Conservation (phyloP, 1,284 basidiomycete genomes). For the Apiotrichum akiyoshidainum region DNA sequence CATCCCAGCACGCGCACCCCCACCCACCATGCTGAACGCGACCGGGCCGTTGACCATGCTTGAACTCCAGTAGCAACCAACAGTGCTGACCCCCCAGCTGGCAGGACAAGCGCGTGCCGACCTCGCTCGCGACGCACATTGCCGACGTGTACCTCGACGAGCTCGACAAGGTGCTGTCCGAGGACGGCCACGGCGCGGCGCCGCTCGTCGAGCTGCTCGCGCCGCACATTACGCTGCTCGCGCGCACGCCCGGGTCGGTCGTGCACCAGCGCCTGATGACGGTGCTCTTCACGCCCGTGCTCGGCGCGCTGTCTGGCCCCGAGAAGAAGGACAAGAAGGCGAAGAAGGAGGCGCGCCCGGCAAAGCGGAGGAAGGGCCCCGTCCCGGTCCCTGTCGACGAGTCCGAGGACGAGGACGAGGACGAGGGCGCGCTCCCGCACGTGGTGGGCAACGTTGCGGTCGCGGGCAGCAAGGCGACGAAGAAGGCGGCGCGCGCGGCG, state of each 20-base stretch:
- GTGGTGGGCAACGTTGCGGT: neutral
- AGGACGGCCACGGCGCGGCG: conserved; percentile 32
- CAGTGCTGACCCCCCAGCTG: conserved; percentile 54
- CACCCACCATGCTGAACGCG: too few relatives aligned
- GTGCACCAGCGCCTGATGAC: conserved; percentile 44
- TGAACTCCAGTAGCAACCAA: too few relatives aligned
- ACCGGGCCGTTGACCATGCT: too few relatives aligned
- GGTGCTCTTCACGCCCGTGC: conserved; percentile 35
- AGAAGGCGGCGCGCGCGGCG: conserved; percentile 55
- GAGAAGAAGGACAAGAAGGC: conserved; percentile 8
- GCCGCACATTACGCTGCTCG: conserved; percentile 45
- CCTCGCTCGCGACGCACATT: conserved; percentile 78
- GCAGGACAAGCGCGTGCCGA: conserved; percentile 68
- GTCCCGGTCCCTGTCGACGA: too few relatives aligned
- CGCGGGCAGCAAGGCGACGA: neutral
- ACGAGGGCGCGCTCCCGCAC: conserved; percentile 12
- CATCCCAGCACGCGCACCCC: too few relatives aligned
- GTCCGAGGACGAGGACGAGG: conserved; percentile 36
- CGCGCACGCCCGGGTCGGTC: conserved; percentile 39
- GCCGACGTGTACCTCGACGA: conserved; percentile 88
- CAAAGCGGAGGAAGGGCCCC: conserved; percentile 23
- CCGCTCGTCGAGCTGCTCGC: conserved; percentile 38
- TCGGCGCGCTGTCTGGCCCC: conserved; percentile 18
- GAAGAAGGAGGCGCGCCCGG: conserved; percentile 23
- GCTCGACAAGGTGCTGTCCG: conserved; percentile 67